A percentile compares a stretch with the other conserved stretches of the same genome.
Evolutionary conservation across 352 stramenopile species (phyloP).

Genomic region (Globisporangium irregulare): DNA sequence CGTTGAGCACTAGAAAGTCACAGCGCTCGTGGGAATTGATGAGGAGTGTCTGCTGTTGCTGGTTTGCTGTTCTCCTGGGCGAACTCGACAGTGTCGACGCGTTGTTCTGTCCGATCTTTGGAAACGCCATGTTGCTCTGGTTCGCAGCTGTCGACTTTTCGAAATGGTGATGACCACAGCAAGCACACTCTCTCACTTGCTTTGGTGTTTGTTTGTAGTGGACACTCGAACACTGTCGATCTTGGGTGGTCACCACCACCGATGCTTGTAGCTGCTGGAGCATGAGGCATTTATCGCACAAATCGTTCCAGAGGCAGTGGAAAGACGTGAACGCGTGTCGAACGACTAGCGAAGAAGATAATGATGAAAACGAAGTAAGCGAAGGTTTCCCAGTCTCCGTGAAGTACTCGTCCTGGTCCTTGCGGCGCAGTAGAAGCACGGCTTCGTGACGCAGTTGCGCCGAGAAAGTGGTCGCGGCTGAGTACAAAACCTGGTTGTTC

Average conservation of each 20-base stretch:
- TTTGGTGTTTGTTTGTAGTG: background rate
- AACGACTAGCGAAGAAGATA: background rate
- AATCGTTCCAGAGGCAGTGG: constrained; percentile 41
- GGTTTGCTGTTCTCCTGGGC: background rate
- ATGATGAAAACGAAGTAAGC: background rate
- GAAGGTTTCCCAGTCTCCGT: background rate
- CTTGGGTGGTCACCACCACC: background rate
- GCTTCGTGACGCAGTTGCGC: constrained; percentile 24
- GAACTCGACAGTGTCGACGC: background rate
- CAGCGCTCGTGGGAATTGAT: constrained; percentile 23
- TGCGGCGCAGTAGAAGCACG: constrained; percentile 20
- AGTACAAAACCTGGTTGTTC: constrained; percentile 26
- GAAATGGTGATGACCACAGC: constrained; percentile 32
- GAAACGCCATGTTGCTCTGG: background rate
- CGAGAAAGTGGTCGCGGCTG: constrained; percentile 27
- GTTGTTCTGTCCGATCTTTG: constrained; percentile 4
- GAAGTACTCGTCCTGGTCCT: constrained; percentile 19
- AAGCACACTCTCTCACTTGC: constrained; percentile 17
- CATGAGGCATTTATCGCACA: constrained; percentile 47
- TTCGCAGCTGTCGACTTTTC: constrained; percentile 29
- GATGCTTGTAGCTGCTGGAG: constrained; percentile 17
- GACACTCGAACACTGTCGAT: constrained; percentile 1
- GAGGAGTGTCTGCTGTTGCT: background rate
- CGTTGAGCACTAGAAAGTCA: constrained; percentile 48
- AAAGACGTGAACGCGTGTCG: constrained; percentile 35